These are phyloP conservation scores for Aechmea fasciata DNA, from an alignment of 176 grass and related monocot species.

Conservation along the genomic window DNA sequence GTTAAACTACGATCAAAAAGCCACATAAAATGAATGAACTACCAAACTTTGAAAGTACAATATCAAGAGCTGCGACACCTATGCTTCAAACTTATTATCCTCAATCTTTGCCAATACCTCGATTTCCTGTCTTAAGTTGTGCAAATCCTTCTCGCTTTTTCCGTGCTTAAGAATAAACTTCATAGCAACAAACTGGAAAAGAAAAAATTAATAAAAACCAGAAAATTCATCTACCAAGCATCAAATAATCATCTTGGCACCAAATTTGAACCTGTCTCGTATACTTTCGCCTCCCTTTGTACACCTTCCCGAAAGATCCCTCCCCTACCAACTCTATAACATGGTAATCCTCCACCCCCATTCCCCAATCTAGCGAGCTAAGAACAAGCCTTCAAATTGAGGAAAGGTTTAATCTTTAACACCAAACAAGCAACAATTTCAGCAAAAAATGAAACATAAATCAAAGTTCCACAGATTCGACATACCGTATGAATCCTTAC, in stretches of 20 bases:
- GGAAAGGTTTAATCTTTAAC: too few relatives aligned
- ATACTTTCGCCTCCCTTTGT: conserved; percentile 82
- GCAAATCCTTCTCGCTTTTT: conserved; percentile 86
- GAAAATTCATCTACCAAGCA: background rate
- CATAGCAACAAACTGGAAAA: conserved; percentile 78
- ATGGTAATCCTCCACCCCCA: conserved; percentile 83
- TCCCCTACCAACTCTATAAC: conserved; percentile 79
- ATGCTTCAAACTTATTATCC: background rate
- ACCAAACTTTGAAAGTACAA: background rate
- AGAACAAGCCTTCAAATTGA: too few relatives aligned
- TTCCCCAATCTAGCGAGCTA: background rate
- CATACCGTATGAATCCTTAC: too few relatives aligned
- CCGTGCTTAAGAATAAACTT: conserved; percentile 94
- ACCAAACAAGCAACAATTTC: too few relatives aligned
- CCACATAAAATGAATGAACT: background rate
- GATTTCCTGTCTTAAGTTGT: conserved; percentile 94
- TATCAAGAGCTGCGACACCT: background rate
- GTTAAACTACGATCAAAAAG: background rate
- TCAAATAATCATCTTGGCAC: background rate
- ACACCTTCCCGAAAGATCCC: conserved; percentile 91
- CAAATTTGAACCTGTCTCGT: conserved; percentile 49
- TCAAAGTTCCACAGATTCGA: too few relatives aligned
- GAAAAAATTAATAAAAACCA: conserved; percentile 1
- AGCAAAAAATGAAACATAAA: too few relatives aligned
- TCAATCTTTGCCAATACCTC: conserved; percentile 28